Evolutionary conservation across 352 stramenopile genomes (phyloP).

Genomic region (Phytophthora citrophthora): DNA sequence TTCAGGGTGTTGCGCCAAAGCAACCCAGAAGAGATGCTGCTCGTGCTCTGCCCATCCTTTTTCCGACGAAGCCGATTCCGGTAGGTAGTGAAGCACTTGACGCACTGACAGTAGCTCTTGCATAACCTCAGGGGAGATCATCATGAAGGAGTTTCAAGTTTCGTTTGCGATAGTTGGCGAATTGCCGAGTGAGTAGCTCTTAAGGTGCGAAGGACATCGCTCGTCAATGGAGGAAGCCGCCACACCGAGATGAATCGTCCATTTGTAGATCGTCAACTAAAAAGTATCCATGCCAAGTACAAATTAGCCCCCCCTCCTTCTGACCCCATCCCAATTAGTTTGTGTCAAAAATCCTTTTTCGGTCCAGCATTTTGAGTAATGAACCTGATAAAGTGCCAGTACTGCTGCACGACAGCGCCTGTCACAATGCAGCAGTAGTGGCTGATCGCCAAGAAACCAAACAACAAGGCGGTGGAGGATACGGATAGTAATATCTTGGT

Average conservation of each 20-base stretch:
- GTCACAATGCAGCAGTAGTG: background rate
- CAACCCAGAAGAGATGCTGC: slow-evolving; percentile 52
- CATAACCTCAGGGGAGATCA: slow-evolving; percentile 43
- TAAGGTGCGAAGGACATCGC: background rate
- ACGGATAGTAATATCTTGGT: background rate
- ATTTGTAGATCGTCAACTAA: slow-evolving; percentile 1
- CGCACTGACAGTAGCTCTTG: slow-evolving; percentile 36
- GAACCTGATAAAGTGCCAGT: background rate
- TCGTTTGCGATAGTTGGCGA: slow-evolving; percentile 9
- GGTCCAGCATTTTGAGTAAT: slow-evolving; percentile 2
- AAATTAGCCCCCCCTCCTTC: background rate
- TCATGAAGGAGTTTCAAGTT: slow-evolving; percentile 1
- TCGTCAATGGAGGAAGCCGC: background rate
- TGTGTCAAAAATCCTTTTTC: slow-evolving; percentile 28
- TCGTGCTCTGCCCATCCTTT: slow-evolving; percentile 45
- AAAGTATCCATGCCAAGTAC: slow-evolving; percentile 22
- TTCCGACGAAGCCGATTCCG: slow-evolving; percentile 25
- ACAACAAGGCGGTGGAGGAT: background rate
- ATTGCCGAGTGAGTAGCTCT: slow-evolving; percentile 20
- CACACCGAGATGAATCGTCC: background rate
- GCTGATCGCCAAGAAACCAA: background rate
- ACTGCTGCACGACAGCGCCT: background rate
- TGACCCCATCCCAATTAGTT: slow-evolving; percentile 6
- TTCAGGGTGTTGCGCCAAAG: slow-evolving; percentile 43
- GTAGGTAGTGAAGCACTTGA: slow-evolving; percentile 36